phyloP scores from a whole-genome alignment of 2,329 filamentous ascomycete species.

The Ceratocystis lukuohia region DNA sequence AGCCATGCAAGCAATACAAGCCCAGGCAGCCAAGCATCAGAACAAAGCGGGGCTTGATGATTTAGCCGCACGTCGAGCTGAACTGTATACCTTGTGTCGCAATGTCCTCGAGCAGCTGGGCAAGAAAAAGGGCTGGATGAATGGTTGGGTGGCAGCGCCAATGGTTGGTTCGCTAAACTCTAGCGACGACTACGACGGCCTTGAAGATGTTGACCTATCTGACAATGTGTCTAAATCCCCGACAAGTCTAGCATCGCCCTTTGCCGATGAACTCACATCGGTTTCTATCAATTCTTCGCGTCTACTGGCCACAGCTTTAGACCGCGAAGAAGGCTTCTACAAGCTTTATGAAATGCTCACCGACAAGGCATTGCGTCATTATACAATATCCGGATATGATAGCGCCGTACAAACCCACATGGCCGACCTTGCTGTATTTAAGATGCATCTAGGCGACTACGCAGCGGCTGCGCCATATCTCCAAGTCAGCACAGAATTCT shows the following conservation, averaged over 20 bases:
- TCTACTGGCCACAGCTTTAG: conserved; percentile 47
- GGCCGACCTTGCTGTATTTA: conserved; percentile 74
- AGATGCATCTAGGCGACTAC: conserved; percentile 64
- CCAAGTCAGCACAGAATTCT: conserved; percentile 62
- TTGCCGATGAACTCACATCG: conserved; percentile 12
- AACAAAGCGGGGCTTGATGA: conserved; percentile 60
- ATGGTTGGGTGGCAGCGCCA: conserved; percentile 56
- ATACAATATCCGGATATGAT: conserved; percentile 61
- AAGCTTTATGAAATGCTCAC: conserved; percentile 63
- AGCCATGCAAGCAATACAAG: conserved; percentile 29
- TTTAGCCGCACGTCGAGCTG: conserved; percentile 67
- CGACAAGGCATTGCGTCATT: conserved; percentile 70
- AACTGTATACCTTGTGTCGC: conserved; percentile 66
- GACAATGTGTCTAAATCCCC: conserved; percentile 27
- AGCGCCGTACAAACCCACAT: conserved; percentile 66
- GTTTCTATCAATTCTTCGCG: conserved; percentile 38
- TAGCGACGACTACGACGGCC: conserved; percentile 30
- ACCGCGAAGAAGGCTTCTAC: conserved; percentile 51
- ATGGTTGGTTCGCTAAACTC: conserved; percentile 32
- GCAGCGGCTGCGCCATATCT: conserved; percentile 64
- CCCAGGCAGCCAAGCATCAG: conserved; percentile 32
- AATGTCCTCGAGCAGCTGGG: conserved; percentile 66
- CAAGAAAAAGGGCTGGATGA: conserved; percentile 57
- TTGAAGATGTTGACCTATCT: conserved; percentile 46
- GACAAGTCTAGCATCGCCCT: conserved; percentile 10